These are phyloP conservation scores for Colletotrichum caudatum DNA, from an alignment of 2,329 filamentous ascomycete species.

Conservation along the genomic window DNA sequence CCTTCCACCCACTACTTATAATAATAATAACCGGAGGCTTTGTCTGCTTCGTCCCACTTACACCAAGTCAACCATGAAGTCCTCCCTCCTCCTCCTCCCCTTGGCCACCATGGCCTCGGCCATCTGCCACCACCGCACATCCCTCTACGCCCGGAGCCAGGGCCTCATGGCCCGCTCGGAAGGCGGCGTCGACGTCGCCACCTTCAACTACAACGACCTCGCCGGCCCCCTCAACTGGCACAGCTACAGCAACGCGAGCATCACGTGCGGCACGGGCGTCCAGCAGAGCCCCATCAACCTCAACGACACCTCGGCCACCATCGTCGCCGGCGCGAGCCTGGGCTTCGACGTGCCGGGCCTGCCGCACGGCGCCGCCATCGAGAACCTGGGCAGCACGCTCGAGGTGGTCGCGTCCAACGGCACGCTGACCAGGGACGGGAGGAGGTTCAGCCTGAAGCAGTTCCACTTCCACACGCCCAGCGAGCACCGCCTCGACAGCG, in stretches of 20 bases:
- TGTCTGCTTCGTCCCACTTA: conserved; percentile 1
- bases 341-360: conserved; percentile 52
- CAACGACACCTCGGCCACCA: conserved; percentile 43
- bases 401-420: conserved; percentile 61
- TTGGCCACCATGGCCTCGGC: conserved; percentile 44
- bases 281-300: conserved; percentile 70
- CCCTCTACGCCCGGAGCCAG: conserved; percentile 47
- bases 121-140: conserved; percentile 53
- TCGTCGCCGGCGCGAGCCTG: conserved; percentile 49
- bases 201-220: conserved; percentile 56
- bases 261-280: conserved; percentile 60
- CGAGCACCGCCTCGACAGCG: conserved; percentile 65
- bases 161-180: conserved; percentile 27
- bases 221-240: conserved; percentile 67
- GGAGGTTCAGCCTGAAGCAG: conserved; percentile 60
- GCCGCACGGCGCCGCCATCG: conserved; percentile 55
- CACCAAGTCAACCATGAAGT: conserved; percentile 43
- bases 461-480: conserved; percentile 73
- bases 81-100: conserved; percentile 38
- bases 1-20: not conserved
- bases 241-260: conserved; percentile 57
- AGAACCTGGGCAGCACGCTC: conserved; percentile 65
- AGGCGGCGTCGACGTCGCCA: conserved; percentile 50
- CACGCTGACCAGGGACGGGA: conserved; percentile 55
- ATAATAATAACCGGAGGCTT: not conserved